These are phyloP conservation scores for Backusella mclennaniae DNA, from an alignment of 192 early-diverging fungal species.

Conservation along the genomic window DNA sequence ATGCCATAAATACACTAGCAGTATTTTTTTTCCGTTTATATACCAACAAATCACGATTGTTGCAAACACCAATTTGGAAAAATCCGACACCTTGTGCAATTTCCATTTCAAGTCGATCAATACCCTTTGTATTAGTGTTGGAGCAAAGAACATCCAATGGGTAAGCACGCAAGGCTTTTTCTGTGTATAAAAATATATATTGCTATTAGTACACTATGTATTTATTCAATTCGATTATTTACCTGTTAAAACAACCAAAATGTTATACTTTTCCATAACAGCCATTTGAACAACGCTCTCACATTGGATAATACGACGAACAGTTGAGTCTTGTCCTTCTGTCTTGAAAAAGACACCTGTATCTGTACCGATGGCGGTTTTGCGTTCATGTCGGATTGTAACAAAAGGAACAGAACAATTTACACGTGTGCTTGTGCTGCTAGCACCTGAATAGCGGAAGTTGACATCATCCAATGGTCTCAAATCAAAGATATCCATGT, in stretches of 20 bases:
- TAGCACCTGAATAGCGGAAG: conserved; percentile 31
- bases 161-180: conserved; percentile 71
- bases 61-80: conserved; percentile 33
- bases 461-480: conserved; percentile 47
- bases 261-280: conserved; percentile 74
- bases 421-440: conserved; percentile 44
- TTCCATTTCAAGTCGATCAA: conserved; percentile 27
- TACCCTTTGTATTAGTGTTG: conserved; percentile 55
- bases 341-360: conserved; percentile 65
- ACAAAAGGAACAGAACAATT: conserved; percentile 54
- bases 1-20: conserved; percentile 21
- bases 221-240: conserved; percentile 12
- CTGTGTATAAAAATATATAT: conserved; percentile 16
- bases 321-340: conserved; percentile 49
- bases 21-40: conserved; percentile 28
- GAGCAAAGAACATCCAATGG: conserved; percentile 73
- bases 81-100: conserved; percentile 29
- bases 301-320: conserved; percentile 58
- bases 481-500: conserved; percentile 51
- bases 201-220: background rate
- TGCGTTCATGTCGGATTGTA: conserved; percentile 39
- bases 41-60: conserved; percentile 25
- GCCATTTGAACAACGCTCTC: conserved; percentile 85
- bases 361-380: conserved; percentile 84
- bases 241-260: conserved; percentile 83